Percentiles rank a stretch among this genome's conserved stretches.
Evolutionary conservation across 768 basidiomycete genomes (phyloP).

Genomic region (Mycena venus): DNA sequence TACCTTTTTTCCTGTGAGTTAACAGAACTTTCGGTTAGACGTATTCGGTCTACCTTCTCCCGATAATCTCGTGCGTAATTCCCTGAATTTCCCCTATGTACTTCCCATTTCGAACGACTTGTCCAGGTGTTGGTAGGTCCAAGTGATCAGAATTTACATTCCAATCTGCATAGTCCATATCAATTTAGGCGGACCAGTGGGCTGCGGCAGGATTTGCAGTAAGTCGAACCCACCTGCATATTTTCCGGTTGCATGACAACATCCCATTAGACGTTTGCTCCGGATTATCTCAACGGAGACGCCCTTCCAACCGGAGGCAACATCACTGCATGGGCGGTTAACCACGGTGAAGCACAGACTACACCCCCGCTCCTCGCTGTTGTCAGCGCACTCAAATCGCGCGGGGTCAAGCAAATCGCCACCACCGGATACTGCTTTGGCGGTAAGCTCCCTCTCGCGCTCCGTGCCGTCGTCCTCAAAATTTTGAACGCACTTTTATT

Average conservation of each 20-base stretch:
- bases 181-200: constrained; percentile 30
- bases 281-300: constrained; percentile 36
- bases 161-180: not conserved
- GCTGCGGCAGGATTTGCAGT: constrained; percentile 34
- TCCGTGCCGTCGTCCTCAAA: not conserved
- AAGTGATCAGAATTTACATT: too few species aligned
- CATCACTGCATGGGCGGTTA: constrained; percentile 46
- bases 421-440: constrained; percentile 55
- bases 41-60: constrained; percentile 32
- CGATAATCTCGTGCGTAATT: constrained; percentile 29
- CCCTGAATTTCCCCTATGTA: not conserved
- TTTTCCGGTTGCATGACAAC: too few species aligned
- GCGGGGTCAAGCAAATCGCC: constrained; percentile 51
- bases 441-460: constrained; percentile 17
- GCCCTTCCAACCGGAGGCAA: constrained; percentile 27
- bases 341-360: constrained; percentile 46
- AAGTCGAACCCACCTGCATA: not conserved
- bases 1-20: not conserved
- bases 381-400: constrained; percentile 47
- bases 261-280: constrained; percentile 27
- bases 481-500: not conserved
- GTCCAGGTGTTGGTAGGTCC: constrained; percentile 5
- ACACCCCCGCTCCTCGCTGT: constrained; percentile 48
- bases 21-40: not conserved
- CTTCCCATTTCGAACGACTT: not conserved